Percentiles rank a stretch among this genome's conserved stretches.
Evolutionary conservation across 495 filamentous ascomycete genomes (phyloP).

Genomic region (Peziza echinospora): DNA sequence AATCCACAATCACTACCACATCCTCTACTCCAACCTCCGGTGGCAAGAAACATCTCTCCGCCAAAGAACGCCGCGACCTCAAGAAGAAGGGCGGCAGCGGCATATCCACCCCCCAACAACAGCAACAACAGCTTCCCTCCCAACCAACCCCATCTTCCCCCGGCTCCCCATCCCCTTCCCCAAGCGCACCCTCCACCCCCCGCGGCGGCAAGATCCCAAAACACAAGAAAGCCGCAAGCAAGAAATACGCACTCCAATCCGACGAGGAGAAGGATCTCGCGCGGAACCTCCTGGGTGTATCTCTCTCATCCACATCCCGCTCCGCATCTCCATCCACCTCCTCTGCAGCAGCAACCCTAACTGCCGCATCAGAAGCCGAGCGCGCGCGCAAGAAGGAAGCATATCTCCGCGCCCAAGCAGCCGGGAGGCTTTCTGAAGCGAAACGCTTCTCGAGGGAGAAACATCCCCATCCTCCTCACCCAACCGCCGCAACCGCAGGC

Average conservation of each 20-base stretch:
- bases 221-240: neutral
- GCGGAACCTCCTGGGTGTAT: neutral
- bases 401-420: slow-evolving; percentile 45
- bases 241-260: neutral
- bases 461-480: neutral
- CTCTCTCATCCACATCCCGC: too few relatives aligned
- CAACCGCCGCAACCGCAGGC: slow-evolving; percentile 23
- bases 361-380: slow-evolving; percentile 40
- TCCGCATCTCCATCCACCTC: neutral
- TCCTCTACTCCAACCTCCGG: slow-evolving; percentile 10
- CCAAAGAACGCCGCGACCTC: slow-evolving; percentile 28
- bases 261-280: neutral
- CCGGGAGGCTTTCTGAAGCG: slow-evolving; percentile 43
- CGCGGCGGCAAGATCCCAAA: neutral
- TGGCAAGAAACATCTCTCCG: slow-evolving; percentile 25
- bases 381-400: slow-evolving; percentile 53
- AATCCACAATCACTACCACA: too few relatives aligned
- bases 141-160: slow-evolving; percentile 2
- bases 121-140: neutral
- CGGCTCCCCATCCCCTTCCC: slow-evolving; percentile 9
- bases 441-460: slow-evolving; percentile 20
- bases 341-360: slow-evolving; percentile 23
- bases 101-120: slow-evolving; percentile 6
- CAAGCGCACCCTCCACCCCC: slow-evolving; percentile 12
- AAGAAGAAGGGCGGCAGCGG: slow-evolving; percentile 26